These are phyloP conservation scores for Pleurotus tuber-regium DNA, from an alignment of 768 basidiomycete genomes.

Conservation along the genomic window DNA sequence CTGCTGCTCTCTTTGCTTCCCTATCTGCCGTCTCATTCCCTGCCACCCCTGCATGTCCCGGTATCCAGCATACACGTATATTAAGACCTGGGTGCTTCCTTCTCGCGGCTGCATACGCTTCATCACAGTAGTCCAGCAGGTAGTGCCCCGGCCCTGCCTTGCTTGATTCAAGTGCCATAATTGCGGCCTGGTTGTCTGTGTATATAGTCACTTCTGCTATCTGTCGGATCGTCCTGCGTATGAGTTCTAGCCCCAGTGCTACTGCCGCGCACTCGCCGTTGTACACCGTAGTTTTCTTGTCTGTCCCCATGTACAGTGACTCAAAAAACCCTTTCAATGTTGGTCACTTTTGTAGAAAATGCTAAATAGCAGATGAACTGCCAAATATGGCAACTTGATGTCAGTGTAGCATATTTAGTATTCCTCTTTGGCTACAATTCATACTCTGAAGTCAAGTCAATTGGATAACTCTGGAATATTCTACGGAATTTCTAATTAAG, in stretches of 20 bases:
- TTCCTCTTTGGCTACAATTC: no score
- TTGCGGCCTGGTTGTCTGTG: conserved; percentile 13
- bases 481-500: no score
- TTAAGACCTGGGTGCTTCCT: background rate
- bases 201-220: background rate
- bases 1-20: no score
- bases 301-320: conserved; percentile 16
- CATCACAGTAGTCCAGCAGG: background rate
- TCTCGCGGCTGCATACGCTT: background rate
- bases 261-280: conserved; percentile 17
- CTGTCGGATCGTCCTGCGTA: background rate
- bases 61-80: no score
- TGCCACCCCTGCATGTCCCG: background rate
- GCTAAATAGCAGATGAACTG: no score
- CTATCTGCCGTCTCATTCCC: no score
- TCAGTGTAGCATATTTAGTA: no score
- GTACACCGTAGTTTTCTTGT: conserved; percentile 12
- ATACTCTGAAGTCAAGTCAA: no score
- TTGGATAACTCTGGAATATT: no score
- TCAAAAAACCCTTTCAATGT: no score
- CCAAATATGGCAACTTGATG: no score
- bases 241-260: conserved; percentile 14
- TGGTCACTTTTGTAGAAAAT: no score
- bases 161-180: conserved; percentile 4
- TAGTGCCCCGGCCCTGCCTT: conserved; percentile 3